These are phyloP conservation scores for Moesziomyces sp. DNA, from an alignment of 1,284 basidiomycete genomes.

Conservation along the genomic window DNA sequence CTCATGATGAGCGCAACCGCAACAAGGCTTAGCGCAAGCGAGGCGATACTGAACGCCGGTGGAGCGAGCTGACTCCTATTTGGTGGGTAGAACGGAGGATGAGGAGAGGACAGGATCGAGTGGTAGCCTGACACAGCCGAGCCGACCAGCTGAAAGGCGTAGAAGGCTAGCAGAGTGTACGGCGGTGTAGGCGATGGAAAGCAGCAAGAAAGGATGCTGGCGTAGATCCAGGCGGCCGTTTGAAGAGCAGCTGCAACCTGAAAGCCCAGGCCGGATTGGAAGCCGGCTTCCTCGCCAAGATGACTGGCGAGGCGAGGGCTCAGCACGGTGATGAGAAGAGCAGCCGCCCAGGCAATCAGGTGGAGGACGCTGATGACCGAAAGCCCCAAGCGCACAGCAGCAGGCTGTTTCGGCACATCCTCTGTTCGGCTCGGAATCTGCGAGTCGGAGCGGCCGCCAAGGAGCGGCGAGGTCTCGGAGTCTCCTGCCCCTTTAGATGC, in stretches of 20 bases:
- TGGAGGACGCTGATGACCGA: conserved; percentile 17
- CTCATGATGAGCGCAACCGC: conserved; percentile 19
- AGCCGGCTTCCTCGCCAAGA: conserved; percentile 17
- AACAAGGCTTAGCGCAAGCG: conserved; percentile 2
- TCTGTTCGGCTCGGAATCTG: background rate
- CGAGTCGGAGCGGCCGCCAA: background rate
- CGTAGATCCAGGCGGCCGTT: conserved; percentile 20
- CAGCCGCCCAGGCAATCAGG: conserved; percentile 17
- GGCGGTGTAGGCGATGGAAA: conserved; percentile 29
- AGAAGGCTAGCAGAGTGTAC: conserved; percentile 23
- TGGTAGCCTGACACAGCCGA: conserved; percentile 14
- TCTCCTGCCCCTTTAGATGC: background rate
- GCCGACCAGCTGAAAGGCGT: conserved; percentile 11
- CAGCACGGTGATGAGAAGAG: conserved; percentile 3
- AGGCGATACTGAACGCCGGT: conserved; percentile 21
- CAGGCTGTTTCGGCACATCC: conserved; percentile 10
- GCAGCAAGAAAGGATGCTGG: conserved; percentile 3
- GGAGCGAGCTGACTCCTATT: conserved; percentile 15
- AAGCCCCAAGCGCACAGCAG: conserved; percentile 11
- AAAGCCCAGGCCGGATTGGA: conserved; percentile 3
- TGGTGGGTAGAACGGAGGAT: conserved; percentile 14
- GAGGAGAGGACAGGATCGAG: conserved; percentile 16
- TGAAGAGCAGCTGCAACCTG: conserved; percentile 17
- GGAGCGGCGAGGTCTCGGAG: conserved; percentile 27
- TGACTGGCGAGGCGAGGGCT: background rate